Evolutionary conservation across 768 basidiomycete genomes (phyloP), one percentile per base, ranked within the genome.

Genomic region (Pleurotus tuber-regium): DNA sequence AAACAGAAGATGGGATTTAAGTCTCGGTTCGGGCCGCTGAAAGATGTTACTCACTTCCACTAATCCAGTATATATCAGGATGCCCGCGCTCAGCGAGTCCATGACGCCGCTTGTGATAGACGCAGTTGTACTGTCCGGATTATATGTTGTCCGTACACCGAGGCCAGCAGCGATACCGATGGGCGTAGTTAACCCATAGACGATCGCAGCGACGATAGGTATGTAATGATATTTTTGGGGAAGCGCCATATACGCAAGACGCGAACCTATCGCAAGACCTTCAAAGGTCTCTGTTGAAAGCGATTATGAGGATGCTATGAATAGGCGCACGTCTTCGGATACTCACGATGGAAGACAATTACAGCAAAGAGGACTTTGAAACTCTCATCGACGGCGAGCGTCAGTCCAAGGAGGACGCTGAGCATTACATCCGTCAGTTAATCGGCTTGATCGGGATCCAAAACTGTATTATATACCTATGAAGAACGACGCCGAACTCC

Each of bases 351-450:
- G 70, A 95, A 94, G 60, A 93, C 70, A 21, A 97, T 66, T 46
- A 98, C 96, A 53, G 92, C 71, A 64, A 97, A 93, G n/a, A 99
- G 80, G 14, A 87, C 68, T 57, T 80, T 90, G 71, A 98, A 97
- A 29, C 79, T 64, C 3, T 76, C 69, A 59, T 86, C 83, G n/a
- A 94, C 91, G n/a, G 93, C 94, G 33, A 98, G 79, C 0, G 96
- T 95, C 26, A 98, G 71, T 0, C 95, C 95, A 54, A 97, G 89
- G 43, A 96, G 75, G 5, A 93, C 61, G 66, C 90, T 92, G 55
- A 1, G 16, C 12, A 16, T 9, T 9, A 50, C 36, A 29, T 35
- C 16, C 18, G 12, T 3, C 2, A 4, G 35, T n/a, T n/a, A n/a
- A n/a, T n/a, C n/a, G n/a, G n/a, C 21, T 18, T 23, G 14, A 36